These are phyloP conservation scores for Phytopythium kandeliae DNA, from an alignment of 352 stramenopile genomes.

Conservation along the genomic window DNA sequence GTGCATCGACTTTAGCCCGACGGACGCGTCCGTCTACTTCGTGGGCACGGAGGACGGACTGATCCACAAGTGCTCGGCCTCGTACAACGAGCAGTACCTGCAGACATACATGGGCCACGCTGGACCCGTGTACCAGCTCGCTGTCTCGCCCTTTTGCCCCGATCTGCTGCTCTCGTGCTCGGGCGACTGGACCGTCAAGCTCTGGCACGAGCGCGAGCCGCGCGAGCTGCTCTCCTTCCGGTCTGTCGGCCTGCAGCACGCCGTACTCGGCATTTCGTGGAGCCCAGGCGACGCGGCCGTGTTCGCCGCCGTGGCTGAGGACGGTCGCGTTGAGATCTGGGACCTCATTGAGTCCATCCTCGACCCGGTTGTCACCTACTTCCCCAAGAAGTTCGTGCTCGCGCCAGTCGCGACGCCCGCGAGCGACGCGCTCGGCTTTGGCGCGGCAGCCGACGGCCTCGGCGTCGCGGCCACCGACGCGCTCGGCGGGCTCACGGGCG, in stretches of 20 bases:
- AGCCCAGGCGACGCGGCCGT: constrained; percentile 77
- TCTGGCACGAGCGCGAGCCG: constrained; percentile 69
- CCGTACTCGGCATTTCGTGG: constrained; percentile 84
- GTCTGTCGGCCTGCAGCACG: constrained; percentile 71
- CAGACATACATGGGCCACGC: constrained; percentile 87
- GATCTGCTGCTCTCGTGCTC: constrained; percentile 87
- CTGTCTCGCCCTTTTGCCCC: constrained; percentile 82
- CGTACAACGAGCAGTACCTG: constrained; percentile 93
- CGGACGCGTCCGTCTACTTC: constrained; percentile 85
- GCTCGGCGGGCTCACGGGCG: constrained; percentile 4
- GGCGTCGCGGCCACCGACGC: constrained; percentile 5
- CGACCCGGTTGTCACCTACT: constrained; percentile 77
- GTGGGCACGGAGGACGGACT: constrained; percentile 89
- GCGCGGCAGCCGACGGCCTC: constrained; percentile 6
- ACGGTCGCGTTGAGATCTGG: constrained; percentile 91
- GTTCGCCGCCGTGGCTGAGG: constrained; percentile 82
- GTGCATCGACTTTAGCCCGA: constrained; percentile 78
- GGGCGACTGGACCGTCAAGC: constrained; percentile 87
- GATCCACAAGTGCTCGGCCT: constrained; percentile 90
- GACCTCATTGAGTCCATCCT: constrained; percentile 81
- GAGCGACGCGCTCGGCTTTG: constrained; percentile 4
- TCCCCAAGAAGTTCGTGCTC: constrained; percentile 47
- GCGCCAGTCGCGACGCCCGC: constrained; percentile 3
- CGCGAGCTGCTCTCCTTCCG: constrained; percentile 63
- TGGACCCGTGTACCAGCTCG: constrained; percentile 86